Percentiles rank a stretch among this genome's conserved stretches.
Evolutionary conservation across 2,329 filamentous ascomycete genomes (phyloP).

Genomic region (Boeremia exigua): DNA sequence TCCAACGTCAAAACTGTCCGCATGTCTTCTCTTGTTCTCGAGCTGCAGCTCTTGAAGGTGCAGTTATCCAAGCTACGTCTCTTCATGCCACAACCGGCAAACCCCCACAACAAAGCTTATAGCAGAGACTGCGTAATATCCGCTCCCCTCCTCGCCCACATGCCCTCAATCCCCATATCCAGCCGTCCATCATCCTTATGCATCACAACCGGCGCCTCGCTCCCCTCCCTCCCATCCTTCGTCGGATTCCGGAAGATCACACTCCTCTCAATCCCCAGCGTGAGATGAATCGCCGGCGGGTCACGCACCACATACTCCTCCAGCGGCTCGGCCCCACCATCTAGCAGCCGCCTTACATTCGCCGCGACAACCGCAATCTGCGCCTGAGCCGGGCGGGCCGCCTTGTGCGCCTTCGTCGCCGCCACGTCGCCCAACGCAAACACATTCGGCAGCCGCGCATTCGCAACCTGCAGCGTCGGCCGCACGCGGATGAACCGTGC

Average conservation of each 20-base stretch:
- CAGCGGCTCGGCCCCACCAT: background rate
- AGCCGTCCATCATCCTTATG: constrained; percentile 17
- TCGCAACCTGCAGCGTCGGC: constrained; percentile 63
- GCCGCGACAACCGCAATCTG: constrained; percentile 7
- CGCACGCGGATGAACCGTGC: constrained; percentile 60
- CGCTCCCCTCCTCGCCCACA: constrained; percentile 16
- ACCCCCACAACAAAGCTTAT: background rate
- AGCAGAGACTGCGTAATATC: constrained; percentile 15
- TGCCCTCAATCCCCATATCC: constrained; percentile 18
- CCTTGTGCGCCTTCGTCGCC: constrained; percentile 27
- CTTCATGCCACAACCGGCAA: too few species aligned
- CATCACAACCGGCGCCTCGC: constrained; percentile 10
- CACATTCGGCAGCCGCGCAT: constrained; percentile 57
- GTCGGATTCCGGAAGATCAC: constrained; percentile 16
- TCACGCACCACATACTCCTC: constrained; percentile 7
- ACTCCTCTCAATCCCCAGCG: constrained; percentile 14
- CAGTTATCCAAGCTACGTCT: too few species aligned
- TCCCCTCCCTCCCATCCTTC: constrained; percentile 1
- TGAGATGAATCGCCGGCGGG: constrained; percentile 18
- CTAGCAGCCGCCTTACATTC: constrained; percentile 1
- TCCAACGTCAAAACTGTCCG: too few species aligned
- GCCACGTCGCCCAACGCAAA: constrained; percentile 71
- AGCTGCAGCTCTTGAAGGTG: too few species aligned
- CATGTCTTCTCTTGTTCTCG: too few species aligned
- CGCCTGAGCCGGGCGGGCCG: constrained; percentile 2